These are phyloP conservation scores for Cutaneotrichosporon spelunceum DNA, from an alignment of 1,284 basidiomycete genomes.

Conservation along the genomic window DNA sequence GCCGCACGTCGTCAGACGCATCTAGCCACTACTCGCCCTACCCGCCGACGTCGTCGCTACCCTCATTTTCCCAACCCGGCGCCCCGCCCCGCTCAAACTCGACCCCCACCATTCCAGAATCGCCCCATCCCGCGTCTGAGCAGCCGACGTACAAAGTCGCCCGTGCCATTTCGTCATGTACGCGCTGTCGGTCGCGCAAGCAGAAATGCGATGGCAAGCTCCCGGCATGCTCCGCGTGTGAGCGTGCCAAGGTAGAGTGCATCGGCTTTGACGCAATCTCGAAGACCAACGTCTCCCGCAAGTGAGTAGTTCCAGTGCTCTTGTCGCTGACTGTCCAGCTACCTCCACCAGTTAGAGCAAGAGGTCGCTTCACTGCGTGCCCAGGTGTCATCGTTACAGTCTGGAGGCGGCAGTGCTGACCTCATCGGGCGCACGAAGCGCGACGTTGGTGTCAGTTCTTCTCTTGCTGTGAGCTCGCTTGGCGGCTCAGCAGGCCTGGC, in stretches of 20 bases:
- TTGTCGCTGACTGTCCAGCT: constrained; percentile 29
- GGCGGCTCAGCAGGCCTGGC: constrained; percentile 13
- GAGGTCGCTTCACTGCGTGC: constrained; percentile 49
- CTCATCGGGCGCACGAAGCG: constrained; percentile 29
- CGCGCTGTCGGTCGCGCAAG: constrained; percentile 50
- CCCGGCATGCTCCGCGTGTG: constrained; percentile 50
- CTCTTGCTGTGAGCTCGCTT: constrained; percentile 30
- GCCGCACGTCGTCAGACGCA: constrained; percentile 22
- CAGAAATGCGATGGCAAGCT: constrained; percentile 53
- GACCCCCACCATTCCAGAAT: constrained; percentile 1
- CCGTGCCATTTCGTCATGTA: constrained; percentile 52
- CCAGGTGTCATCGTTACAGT: constrained; percentile 40
- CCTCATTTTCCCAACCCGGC: constrained; percentile 21
- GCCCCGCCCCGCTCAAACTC: constrained; percentile 13
- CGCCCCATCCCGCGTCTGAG: constrained; percentile 3
- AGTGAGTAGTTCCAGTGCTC: constrained; percentile 37
- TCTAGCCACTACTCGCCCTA: constrained; percentile 34
- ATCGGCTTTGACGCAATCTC: constrained; percentile 53
- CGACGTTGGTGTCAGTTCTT: constrained; percentile 28
- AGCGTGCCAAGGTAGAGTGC: constrained; percentile 53
- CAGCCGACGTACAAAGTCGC: constrained; percentile 46
- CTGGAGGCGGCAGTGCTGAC: constrained; percentile 13
- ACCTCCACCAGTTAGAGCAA: constrained; percentile 52
- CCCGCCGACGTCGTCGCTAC: constrained; percentile 23
- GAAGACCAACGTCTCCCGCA: constrained; percentile 53